Base-by-base conservation (phyloP, 345 rosid species). In the Salix arbutifolia region DNA sequence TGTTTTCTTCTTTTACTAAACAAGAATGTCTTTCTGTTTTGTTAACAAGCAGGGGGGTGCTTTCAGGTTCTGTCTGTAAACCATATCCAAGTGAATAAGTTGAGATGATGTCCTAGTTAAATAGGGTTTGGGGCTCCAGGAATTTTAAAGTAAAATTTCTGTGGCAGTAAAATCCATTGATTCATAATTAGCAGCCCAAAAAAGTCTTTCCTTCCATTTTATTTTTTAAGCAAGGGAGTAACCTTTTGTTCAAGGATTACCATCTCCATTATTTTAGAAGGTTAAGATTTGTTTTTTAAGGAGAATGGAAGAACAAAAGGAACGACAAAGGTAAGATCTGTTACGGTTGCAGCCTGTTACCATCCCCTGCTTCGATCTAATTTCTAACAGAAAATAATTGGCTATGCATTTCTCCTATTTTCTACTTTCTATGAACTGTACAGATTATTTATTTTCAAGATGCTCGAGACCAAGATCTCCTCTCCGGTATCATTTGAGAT, bases 41-140 rank as follows among this genome's bases (percentile, higher is more conserved):
- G 6, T 37, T 56, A 6, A 21, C 62, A 56, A 4, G 14, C 28
- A 9, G n/a, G 26, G 62, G 62, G 26, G 26, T 1, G 62, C 6
- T 37, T 17, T 0, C 53, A 10, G 40, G 21, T 35, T 18, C 8
- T 48, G 74, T 35, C 16, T 69, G 37, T 33, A 70, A 18, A 40
- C 44, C 44, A 40, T 38, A 9, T 76, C 83, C 40, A 79, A 65
- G 50, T 37, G 70, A 69, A 21, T 56, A 52, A 66, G 71, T 18
- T 68, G 75, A 46, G 11, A 53, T 14, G 11, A 53, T 14, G 18
- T 42, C 79, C 76, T 46, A 71, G 67, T 0, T 21, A 25, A 10
- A 18, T 76, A 79, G 84, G 86, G 87, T 85, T 84, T 38, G 87
- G 86, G 89, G 90, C 90, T 88, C 89, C 84, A 86, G 81, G 78